Conservation (phyloP, 2,329 filamentous ascomycete species). For the Penicillium sp. region DNA sequence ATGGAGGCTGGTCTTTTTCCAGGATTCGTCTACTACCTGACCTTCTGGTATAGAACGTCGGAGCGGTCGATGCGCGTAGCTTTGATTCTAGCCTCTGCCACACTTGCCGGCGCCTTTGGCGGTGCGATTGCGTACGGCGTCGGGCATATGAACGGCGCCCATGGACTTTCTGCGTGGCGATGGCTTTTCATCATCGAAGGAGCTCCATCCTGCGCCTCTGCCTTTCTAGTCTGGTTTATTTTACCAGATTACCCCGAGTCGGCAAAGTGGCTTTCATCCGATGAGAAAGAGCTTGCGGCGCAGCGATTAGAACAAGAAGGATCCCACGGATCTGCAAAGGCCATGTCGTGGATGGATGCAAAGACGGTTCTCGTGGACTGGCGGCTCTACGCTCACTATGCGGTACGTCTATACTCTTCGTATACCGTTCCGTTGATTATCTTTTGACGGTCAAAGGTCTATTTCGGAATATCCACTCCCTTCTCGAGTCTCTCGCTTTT, state of each 20-base stretch:
- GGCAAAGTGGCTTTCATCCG: slow-evolving; percentile 41
- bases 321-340: slow-evolving; percentile 28
- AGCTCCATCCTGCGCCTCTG: slow-evolving; percentile 34
- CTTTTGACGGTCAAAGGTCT: slow-evolving; percentile 33
- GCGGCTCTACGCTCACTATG: slow-evolving; percentile 50
- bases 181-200: slow-evolving; percentile 48
- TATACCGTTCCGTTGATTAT: too few species aligned
- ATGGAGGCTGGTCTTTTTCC: slow-evolving; percentile 50
- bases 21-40: slow-evolving; percentile 45
- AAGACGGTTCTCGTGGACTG: slow-evolving; percentile 47
- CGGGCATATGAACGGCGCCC: slow-evolving; percentile 31
- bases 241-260: slow-evolving; percentile 49
- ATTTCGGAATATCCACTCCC: slow-evolving; percentile 50
- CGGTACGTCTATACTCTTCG: slow-evolving; percentile 36
- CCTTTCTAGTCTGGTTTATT: slow-evolving; percentile 42
- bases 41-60: slow-evolving; percentile 52
- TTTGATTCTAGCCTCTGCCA: slow-evolving; percentile 50
- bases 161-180: slow-evolving; percentile 38
- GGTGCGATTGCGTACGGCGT: slow-evolving; percentile 52
- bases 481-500: slow-evolving; percentile 57
- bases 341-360: slow-evolving; percentile 47
- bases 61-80: slow-evolving; percentile 56
- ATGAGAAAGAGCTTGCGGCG: slow-evolving; percentile 42
- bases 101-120: slow-evolving; percentile 50
- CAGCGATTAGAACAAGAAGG: slow-evolving; percentile 42